Base-by-base conservation (phyloP, 2,329 filamentous ascomycete genomes). In the Colletotrichum sp. region DNA sequence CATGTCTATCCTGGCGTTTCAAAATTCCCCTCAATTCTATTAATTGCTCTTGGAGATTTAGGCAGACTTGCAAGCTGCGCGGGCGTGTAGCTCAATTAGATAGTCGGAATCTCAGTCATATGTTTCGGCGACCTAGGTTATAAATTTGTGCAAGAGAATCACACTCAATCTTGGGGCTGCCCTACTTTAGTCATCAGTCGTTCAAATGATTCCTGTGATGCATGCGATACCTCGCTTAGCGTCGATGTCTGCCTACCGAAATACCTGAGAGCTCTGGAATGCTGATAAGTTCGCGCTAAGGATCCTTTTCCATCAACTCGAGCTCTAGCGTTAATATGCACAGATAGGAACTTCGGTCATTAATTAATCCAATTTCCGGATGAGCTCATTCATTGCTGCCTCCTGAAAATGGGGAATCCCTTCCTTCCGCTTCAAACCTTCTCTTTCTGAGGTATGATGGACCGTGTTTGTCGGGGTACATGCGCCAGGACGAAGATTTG, bases 31-130 rank as follows among this genome's bases (percentile, higher is more conserved):
- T 18, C 39, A n/a, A 0, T 0, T 48, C 39, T n/a, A 12, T 10
- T 6, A 12, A 12, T n/a, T n/a, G 13, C 39, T 6, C 12, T n/a
- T 2, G 5, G 3, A 48, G 9, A 48, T 48, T 10, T 12, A 12
- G 9, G 39, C 9, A 48, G 39, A 48, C 39, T 3, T 12, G 18
- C 1, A 48, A 48, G 39, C 4, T n/a, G 9, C 9, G 18, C 9
- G 18, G 18, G 18, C 0, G 39, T n/a, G 18, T n/a, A 10, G 9
- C 18, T 43, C n/a, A n/a, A n/a, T n/a, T n/a, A n/a, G n/a, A 18
- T 9, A n/a, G 5, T 43, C 18, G 39, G 8, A n/a, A 1, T 43
- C 18, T n/a, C 9, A n/a, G 9, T 43, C 39, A n/a, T 12, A 43
- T 3, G 8, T 43, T 43, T 18, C 4, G 36, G 36, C 36, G 3